Conservation (phyloP, 805 yeast genomes). For the Phaffomyces opuntiae region DNA sequence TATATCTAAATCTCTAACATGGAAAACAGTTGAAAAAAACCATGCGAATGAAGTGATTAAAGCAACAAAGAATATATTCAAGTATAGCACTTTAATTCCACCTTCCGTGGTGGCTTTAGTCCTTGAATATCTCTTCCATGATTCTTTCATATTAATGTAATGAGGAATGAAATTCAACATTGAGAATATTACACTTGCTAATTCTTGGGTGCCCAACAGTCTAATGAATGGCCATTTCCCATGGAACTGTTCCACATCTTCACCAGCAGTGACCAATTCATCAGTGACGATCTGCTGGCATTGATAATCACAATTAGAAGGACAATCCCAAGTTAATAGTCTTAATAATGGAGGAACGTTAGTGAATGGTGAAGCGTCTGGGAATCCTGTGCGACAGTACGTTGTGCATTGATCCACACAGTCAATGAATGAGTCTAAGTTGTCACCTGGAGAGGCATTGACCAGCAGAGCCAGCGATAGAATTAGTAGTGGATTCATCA, state of each 20-base stretch:
- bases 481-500: too few relatives aligned
- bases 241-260: slow-evolving; percentile 75
- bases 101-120: slow-evolving; percentile 1
- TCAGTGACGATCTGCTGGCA: slow-evolving; percentile 77
- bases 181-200: slow-evolving; percentile 77
- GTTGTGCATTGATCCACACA: slow-evolving; percentile 10
- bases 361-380: slow-evolving; percentile 2
- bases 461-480: neutral
- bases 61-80: slow-evolving; percentile 42
- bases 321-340: slow-evolving; percentile 66
- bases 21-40: slow-evolving; percentile 81
- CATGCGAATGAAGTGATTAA: slow-evolving; percentile 78
- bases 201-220: slow-evolving; percentile 75
- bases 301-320: slow-evolving; percentile 81
- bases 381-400: slow-evolving; percentile 3
- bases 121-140: slow-evolving; percentile 13
- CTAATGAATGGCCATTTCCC: slow-evolving; percentile 97
- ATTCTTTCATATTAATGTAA: slow-evolving; percentile 35
- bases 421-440: slow-evolving; percentile 3
- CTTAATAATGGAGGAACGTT: slow-evolving; percentile 8
- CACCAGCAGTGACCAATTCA: slow-evolving; percentile 34
- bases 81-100: slow-evolving; percentile 13
- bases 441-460: slow-evolving; percentile 4
- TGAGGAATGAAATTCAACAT: slow-evolving; percentile 64
- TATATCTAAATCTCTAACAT: slow-evolving; percentile 68